Conservation (phyloP, 495 filamentous ascomycete species). For the Xylaria telfairii region DNA sequence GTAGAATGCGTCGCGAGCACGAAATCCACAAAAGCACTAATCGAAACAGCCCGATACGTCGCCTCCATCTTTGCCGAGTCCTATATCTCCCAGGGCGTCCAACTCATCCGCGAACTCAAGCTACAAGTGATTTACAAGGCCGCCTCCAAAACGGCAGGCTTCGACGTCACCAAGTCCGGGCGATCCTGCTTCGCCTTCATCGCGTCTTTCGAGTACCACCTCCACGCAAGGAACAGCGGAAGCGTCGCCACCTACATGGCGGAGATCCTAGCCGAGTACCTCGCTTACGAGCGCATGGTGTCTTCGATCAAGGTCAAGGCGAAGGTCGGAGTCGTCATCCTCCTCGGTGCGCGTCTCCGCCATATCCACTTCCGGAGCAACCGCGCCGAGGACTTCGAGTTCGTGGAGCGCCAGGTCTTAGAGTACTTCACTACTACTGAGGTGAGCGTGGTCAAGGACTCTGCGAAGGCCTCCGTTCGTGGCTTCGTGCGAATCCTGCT, state of each 20-base stretch:
- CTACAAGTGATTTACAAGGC: conserved; percentile 15
- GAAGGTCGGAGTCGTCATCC: conserved; percentile 14
- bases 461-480: conserved; percentile 7
- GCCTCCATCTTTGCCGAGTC: conserved; percentile 16
- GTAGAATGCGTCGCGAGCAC: neutral
- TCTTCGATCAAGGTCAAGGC: conserved; percentile 15
- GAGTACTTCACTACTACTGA: conserved; percentile 15
- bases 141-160: neutral
- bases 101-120: conserved; percentile 17
- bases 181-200: conserved; percentile 21
- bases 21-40: conserved; percentile 7
- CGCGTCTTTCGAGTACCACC: conserved; percentile 18
- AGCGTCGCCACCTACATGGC: conserved; percentile 16
- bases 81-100: conserved; percentile 20
- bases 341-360: conserved; percentile 12
- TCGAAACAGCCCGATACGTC: conserved; percentile 16
- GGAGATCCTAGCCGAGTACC: conserved; percentile 17
- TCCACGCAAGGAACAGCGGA: conserved; percentile 3
- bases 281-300: conserved; percentile 14
- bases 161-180: conserved; percentile 19
- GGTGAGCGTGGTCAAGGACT: conserved; percentile 4
- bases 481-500: conserved; percentile 21
- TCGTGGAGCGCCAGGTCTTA: conserved; percentile 11
- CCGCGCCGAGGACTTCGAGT: conserved; percentile 13
- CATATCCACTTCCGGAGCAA: conserved; percentile 12